Base-by-base conservation (phyloP, 192 early-diverging fungal species). In the Spinellus fusiger region DNA sequence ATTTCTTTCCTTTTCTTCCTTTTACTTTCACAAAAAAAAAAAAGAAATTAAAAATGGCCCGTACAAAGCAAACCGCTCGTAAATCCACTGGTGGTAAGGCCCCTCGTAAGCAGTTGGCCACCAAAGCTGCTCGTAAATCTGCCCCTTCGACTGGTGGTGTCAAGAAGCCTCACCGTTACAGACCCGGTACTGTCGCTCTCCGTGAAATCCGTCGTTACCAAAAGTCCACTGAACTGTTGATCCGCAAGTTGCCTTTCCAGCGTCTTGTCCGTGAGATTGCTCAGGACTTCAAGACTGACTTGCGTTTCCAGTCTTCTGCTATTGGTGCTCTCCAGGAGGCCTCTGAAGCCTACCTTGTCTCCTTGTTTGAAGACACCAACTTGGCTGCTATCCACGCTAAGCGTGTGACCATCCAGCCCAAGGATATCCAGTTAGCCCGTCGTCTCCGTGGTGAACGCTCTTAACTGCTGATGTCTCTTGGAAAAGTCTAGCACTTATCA, bases 241-340 rank as follows among this genome's bases (percentile, higher is more conserved):
- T n/a, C n/a, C n/a, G n/a, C n/a, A n/a, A n/a, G n/a, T n/a, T n/a
- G n/a, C n/a, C n/a, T n/a, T n/a, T n/a, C n/a, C n/a, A n/a, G n/a
- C n/a, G n/a, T n/a, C n/a, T n/a, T n/a, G n/a, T n/a, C n/a, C n/a
- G n/a, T n/a, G n/a, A n/a, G n/a, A n/a, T n/a, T n/a, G n/a, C n/a
- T n/a, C n/a, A n/a, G n/a, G n/a, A n/a, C n/a, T n/a, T n/a, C n/a
- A n/a, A n/a, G n/a, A n/a, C n/a, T n/a, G n/a, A n/a, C n/a, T n/a
- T n/a, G n/a, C n/a, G n/a, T n/a, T n/a, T n/a, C n/a, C n/a, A n/a
- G n/a, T n/a, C n/a, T n/a, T n/a, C n/a, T n/a, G 97, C 97, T 69
- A 98, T 99, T 64, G 95, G 93, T 64, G 97, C 97, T 5, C 86
- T 99, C n/a, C 97, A 99, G 80, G 97, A 99, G 84, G 95, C 95